phyloP scores from a whole-genome alignment of 164 flowering plant genomes.

The Brasenia schreberi region DNA sequence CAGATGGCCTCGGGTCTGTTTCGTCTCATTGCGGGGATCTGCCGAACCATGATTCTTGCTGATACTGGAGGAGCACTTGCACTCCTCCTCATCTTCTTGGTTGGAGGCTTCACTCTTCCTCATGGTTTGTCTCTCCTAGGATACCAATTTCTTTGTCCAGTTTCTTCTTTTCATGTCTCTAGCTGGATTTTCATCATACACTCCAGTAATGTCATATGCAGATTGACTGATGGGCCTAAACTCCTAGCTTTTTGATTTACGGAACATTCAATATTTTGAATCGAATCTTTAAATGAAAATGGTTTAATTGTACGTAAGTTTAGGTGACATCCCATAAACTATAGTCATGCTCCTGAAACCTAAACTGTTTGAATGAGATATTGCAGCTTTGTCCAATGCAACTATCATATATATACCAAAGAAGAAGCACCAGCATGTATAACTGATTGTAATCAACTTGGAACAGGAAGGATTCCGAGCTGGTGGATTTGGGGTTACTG shows the following conservation, averaged over 20 bases:
- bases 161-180: neutral
- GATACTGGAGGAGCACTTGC: conserved; percentile 37
- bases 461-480: conserved; percentile 4
- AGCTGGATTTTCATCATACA: neutral
- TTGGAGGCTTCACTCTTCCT: conserved; percentile 38
- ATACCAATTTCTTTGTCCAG: neutral
- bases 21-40: conserved; percentile 28
- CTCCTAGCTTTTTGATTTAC: conserved; percentile 4
- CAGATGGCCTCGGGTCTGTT: conserved; percentile 48
- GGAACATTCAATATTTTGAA: conserved; percentile 13
- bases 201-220: neutral
- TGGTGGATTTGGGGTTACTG: conserved; percentile 65
- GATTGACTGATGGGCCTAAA: neutral
- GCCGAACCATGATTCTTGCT: conserved; percentile 38
- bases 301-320: conserved; percentile 12
- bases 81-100: conserved; percentile 19
- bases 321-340: too few species aligned
- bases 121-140: conserved; percentile 20
- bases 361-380: too few species aligned
- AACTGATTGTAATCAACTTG: neutral
- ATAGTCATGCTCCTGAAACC: too few species aligned
- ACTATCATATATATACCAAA: too few species aligned
- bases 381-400: too few species aligned
- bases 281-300: too few species aligned
- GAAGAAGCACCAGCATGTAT: neutral